Conservation (phyloP, 1,284 basidiomycete species). For the Phellopilus nigrolimitatus region DNA sequence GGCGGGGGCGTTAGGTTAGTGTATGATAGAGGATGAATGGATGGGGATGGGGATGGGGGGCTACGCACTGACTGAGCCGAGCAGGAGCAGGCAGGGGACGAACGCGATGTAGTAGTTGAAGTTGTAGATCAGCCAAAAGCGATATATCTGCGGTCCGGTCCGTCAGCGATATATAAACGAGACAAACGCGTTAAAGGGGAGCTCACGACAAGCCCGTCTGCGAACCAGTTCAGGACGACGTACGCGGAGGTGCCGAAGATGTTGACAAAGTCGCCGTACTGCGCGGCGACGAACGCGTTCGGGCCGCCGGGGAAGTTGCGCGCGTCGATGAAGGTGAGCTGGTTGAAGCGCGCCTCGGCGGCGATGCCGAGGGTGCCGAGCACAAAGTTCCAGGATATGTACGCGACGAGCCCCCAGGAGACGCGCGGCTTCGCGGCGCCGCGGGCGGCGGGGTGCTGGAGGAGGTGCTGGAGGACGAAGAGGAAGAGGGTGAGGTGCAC, state of each 20-base stretch:
- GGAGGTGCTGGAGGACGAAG: slow-evolving; percentile 18
- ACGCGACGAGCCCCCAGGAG: slow-evolving; percentile 17
- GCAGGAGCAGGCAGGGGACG: slow-evolving; percentile 19
- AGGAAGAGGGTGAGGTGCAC: slow-evolving; percentile 18
- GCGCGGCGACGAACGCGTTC: slow-evolving; percentile 6
- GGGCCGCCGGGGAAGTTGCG: slow-evolving; percentile 19
- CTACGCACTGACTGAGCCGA: slow-evolving; percentile 20
- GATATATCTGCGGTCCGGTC: slow-evolving; percentile 17
- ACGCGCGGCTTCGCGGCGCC: neutral
- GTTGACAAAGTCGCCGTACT: slow-evolving; percentile 17
- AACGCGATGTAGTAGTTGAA: slow-evolving; percentile 21
- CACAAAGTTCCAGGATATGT: slow-evolving; percentile 19
- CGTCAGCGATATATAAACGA: neutral
- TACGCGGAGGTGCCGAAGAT: slow-evolving; percentile 21
- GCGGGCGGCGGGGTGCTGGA: slow-evolving; percentile 14
- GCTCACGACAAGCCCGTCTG: slow-evolving; percentile 23
- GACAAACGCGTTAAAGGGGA: neutral
- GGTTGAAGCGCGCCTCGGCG: slow-evolving; percentile 13
- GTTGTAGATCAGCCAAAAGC: slow-evolving; percentile 23
- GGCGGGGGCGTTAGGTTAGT: neutral
- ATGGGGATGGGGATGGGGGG: neutral
- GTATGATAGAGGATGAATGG: neutral
- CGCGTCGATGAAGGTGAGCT: slow-evolving; percentile 16
- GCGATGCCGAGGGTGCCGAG: slow-evolving; percentile 18
- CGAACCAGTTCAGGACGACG: slow-evolving; percentile 21